These are phyloP conservation scores for Phytophthora meadii DNA, from an alignment of 352 stramenopile genomes.

Conservation along the genomic window DNA sequence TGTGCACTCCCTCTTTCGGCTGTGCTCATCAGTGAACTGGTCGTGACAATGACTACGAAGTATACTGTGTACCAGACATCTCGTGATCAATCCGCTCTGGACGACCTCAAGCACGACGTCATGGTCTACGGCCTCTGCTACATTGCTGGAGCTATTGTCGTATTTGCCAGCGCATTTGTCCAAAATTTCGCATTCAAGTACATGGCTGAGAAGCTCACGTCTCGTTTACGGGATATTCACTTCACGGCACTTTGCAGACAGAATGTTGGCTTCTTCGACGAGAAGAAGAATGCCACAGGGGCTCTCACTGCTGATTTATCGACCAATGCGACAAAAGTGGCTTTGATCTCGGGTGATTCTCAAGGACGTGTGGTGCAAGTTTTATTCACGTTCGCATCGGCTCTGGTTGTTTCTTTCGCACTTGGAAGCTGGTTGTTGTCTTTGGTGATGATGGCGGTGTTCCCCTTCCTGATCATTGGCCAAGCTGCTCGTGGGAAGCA, in stretches of 20 bases:
- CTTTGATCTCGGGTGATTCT: constrained; percentile 56
- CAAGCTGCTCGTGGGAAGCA: constrained; percentile 38
- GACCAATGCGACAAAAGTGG: constrained; percentile 55
- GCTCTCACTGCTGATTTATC: constrained; percentile 55
- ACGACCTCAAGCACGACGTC: constrained; percentile 52
- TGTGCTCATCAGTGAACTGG: constrained; percentile 29
- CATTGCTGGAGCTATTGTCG: not conserved
- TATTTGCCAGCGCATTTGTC: constrained; percentile 35
- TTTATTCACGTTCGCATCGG: constrained; percentile 52
- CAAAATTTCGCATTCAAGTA: constrained; percentile 60
- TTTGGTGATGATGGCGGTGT: constrained; percentile 63
- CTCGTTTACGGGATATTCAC: constrained; percentile 54
- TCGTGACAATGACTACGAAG: constrained; percentile 23
- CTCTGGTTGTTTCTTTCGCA: constrained; percentile 64
- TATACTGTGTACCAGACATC: constrained; percentile 34
- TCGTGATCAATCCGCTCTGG: constrained; percentile 24
- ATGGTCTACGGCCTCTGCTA: not conserved
- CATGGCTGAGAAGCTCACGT: constrained; percentile 58
- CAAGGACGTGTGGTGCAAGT: constrained; percentile 52
- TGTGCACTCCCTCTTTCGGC: not conserved
- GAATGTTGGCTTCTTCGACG: not conserved
- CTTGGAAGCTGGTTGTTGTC: constrained; percentile 13
- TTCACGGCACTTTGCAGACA: constrained; percentile 25
- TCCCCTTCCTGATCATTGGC: constrained; percentile 63
- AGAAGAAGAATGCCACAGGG: constrained; percentile 48